Conservation (phyloP, 257 asterid genomes). For the Orobanche coerulescens region DNA sequence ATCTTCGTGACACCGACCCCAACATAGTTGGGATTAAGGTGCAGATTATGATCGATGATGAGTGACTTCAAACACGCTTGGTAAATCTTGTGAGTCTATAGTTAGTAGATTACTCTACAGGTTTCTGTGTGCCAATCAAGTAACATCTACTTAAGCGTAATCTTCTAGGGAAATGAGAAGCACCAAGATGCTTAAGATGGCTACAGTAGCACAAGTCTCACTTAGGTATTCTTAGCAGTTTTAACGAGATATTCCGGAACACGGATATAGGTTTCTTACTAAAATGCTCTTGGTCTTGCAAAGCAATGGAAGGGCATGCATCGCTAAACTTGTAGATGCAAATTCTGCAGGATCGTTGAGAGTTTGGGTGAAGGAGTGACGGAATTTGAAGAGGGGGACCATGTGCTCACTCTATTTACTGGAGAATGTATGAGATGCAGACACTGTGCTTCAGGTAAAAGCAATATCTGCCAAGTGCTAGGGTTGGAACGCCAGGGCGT, state of each 20-base stretch:
- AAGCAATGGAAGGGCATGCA: not conserved
- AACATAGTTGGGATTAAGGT: no score
- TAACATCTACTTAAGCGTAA: not conserved
- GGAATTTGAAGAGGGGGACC: constrained; percentile 75
- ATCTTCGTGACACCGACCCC: no score
- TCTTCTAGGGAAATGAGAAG: constrained; percentile 13
- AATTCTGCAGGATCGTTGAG: constrained; percentile 69
- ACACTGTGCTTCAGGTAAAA: constrained; percentile 70
- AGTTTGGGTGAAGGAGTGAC: constrained; percentile 84
- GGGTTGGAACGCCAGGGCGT: constrained; percentile 89
- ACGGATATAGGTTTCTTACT: not conserved
- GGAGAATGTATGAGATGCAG: constrained; percentile 90
- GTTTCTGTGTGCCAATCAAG: not conserved
- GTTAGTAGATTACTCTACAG: not conserved
- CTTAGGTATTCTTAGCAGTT: not conserved
- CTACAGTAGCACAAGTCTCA: not conserved
- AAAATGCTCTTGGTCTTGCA: not conserved
- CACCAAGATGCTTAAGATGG: not conserved
- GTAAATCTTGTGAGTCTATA: not conserved
- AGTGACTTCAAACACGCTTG: not conserved
- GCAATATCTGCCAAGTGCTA: constrained; percentile 71
- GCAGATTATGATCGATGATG: no score
- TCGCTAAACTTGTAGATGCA: not conserved
- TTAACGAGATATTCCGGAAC: not conserved
- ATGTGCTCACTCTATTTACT: constrained; percentile 72